Percentiles rank a stretch among this genome's conserved stretches.
phyloP scores from a whole-genome alignment of 768 basidiomycete species.

The Psilocybe sp. region DNA sequence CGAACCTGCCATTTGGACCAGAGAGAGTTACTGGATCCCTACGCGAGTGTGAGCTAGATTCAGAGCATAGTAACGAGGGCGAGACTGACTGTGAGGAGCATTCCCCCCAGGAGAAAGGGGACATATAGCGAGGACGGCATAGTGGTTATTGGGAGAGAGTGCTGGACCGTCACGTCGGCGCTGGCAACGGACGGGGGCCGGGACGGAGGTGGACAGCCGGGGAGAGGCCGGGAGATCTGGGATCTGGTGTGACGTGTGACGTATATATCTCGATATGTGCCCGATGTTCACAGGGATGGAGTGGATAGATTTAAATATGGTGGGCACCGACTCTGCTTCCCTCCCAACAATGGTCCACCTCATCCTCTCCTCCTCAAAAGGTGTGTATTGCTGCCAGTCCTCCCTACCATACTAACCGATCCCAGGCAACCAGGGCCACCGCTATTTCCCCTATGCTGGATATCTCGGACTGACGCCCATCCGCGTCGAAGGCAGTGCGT shows the following conservation, averaged over 20 bases:
- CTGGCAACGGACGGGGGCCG: conserved; percentile 19
- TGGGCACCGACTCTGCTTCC: conserved; percentile 25
- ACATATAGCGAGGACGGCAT: conserved; percentile 73
- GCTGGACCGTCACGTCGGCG: conserved; percentile 6
- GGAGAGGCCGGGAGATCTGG: conserved; percentile 29
- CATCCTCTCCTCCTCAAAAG: conserved; percentile 61
- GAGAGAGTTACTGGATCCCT: conserved; percentile 80
- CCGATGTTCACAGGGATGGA: too few relatives aligned
- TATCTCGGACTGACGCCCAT: conserved; percentile 81
- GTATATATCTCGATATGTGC: too few relatives aligned
- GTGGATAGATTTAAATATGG: conserved; percentile 30
- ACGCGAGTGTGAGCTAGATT: conserved; percentile 2
- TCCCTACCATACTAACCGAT: conserved; percentile 9
- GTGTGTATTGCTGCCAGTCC: conserved; percentile 18
- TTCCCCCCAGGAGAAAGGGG: conserved; percentile 82
- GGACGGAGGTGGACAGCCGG: conserved; percentile 26
- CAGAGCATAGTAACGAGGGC: not conserved
- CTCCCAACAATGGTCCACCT: conserved; percentile 62
- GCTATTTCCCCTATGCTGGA: conserved; percentile 74
- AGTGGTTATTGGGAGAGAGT: conserved; percentile 19
- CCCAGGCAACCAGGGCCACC: conserved; percentile 61
- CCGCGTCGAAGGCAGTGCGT: conserved; percentile 72
- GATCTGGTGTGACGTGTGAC: conserved; percentile 22
- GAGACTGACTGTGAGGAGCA: conserved; percentile 80
- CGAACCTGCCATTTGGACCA: conserved; percentile 81